Evolutionary conservation across 192 early-diverging fungal genomes (phyloP).

Genomic region (Gonapodya sp.): DNA sequence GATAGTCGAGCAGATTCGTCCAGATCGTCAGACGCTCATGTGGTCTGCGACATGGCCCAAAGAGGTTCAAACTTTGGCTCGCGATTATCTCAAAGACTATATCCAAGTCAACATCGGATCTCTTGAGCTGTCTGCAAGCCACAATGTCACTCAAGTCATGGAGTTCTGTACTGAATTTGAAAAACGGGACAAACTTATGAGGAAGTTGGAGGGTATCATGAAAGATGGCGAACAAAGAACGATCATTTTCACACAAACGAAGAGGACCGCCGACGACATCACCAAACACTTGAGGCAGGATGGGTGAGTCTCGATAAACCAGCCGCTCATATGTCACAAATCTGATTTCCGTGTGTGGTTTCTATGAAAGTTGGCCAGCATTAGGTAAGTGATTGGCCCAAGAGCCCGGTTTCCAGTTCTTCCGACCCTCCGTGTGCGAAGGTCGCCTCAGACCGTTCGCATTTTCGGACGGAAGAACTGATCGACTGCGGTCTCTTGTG

Average conservation of each 20-base stretch:
- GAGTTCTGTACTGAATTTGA: slow-evolving; percentile 81
- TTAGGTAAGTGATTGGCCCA: slow-evolving; percentile 22
- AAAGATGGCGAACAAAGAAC: slow-evolving; percentile 12
- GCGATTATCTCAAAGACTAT: slow-evolving; percentile 83
- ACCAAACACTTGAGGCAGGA: slow-evolving; percentile 80
- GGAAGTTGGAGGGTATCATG: slow-evolving; percentile 24
- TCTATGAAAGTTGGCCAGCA: slow-evolving; percentile 50
- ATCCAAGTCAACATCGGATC: slow-evolving; percentile 98
- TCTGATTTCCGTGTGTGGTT: neutral
- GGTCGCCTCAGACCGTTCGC: neutral
- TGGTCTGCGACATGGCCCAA: slow-evolving; percentile 99
- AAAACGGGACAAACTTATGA: slow-evolving; percentile 58
- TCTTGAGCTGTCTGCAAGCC: slow-evolving; percentile 80
- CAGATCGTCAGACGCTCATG: slow-evolving; percentile 97
- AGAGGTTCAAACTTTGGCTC: slow-evolving; percentile 83
- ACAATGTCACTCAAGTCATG: slow-evolving; percentile 84
- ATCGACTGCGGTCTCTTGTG: neutral
- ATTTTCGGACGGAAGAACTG: neutral
- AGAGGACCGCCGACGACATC: slow-evolving; percentile 59
- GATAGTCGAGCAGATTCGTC: slow-evolving; percentile 92
- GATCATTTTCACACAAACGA: slow-evolving; percentile 15
- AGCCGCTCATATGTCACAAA: neutral
- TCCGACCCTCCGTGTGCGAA: neutral
- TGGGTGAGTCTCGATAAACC: slow-evolving; percentile 25
- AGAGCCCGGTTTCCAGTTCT: neutral